phyloP scores from a whole-genome alignment of 2,329 filamentous ascomycete genomes.

The Sclerotinia subarctica region DNA sequence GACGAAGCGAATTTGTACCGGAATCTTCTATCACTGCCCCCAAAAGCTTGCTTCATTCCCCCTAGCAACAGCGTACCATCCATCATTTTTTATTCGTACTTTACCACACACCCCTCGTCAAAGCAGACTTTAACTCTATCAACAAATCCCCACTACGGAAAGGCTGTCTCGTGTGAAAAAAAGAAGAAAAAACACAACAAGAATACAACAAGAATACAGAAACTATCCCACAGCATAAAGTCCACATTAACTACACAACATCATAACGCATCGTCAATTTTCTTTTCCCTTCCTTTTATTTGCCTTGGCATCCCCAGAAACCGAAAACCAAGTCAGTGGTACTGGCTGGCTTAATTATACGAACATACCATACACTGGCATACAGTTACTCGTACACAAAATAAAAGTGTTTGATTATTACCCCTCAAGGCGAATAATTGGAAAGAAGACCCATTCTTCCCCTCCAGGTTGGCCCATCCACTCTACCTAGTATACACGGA shows the following conservation, averaged over 20 bases:
- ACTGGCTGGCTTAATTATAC: not conserved
- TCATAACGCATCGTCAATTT: not conserved
- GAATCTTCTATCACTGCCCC: constrained; percentile 6
- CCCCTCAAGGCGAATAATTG: not conserved
- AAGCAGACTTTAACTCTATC: not conserved
- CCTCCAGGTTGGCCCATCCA: constrained; percentile 5
- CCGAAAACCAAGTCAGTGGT: constrained; percentile 20
- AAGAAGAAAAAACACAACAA: not conserved
- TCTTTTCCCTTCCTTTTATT: constrained; percentile 4
- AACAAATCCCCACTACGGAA: not conserved
- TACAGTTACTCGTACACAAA: not conserved
- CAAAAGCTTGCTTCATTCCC: not conserved
- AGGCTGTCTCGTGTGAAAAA: not conserved
- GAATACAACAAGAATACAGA: not conserved
- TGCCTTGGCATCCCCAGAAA: constrained; percentile 4
- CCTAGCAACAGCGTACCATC: constrained; percentile 18
- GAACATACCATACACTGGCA: not conserved
- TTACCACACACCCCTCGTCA: not conserved
- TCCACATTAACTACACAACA: constrained; percentile 14
- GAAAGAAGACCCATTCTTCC: constrained; percentile 3
- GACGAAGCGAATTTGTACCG: constrained; percentile 9
- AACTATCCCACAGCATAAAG: constrained; percentile 9
- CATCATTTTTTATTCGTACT: constrained; percentile 10
- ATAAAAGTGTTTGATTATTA: not conserved
- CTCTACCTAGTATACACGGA: not conserved